These are phyloP conservation scores for Salix viminalis DNA, from an alignment of 345 rosid genomes.

Conservation along the genomic window DNA sequence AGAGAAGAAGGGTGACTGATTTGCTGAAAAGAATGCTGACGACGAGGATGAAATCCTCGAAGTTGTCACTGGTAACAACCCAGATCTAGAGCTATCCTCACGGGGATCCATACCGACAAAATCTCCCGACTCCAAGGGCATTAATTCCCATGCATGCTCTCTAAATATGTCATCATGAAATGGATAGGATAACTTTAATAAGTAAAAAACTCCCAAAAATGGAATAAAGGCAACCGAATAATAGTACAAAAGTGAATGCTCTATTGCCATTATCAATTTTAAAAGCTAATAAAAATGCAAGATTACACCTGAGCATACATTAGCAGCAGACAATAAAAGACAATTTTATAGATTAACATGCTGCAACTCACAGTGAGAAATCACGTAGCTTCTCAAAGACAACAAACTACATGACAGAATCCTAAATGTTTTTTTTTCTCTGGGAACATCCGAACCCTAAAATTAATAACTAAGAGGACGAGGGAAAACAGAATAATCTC, in stretches of 20 bases:
- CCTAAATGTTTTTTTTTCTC: too few relatives aligned
- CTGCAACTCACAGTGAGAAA: not conserved
- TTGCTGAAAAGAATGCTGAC: conserved; percentile 84
- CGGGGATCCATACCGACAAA: conserved; percentile 47
- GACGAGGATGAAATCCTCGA: conserved; percentile 79
- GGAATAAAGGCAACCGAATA: conserved; percentile 17
- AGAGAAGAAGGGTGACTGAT: conserved; percentile 88
- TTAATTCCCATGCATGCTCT: conserved; percentile 35
- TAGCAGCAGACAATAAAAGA: not conserved
- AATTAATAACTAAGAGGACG: not conserved
- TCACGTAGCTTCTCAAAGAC: not conserved
- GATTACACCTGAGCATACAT: not conserved
- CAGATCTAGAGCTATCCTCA: conserved; percentile 70
- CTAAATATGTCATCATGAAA: conserved; percentile 37
- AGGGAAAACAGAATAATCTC: not conserved
- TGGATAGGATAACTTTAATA: conserved; percentile 2
- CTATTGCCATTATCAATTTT: not conserved
- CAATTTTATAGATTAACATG: not conserved
- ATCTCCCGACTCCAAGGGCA: conserved; percentile 20
- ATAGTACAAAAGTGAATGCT: not conserved
- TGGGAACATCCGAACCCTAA: too few relatives aligned
- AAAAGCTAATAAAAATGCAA: not conserved
- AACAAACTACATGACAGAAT: not conserved
- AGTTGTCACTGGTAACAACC: conserved; percentile 46
- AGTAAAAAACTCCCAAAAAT: conserved; percentile 1